Percentiles rank a stretch among this genome's conserved stretches.
Conservation (phyloP, 73 alveolate genomes). For the Paramecium octaurelia region DNA sequence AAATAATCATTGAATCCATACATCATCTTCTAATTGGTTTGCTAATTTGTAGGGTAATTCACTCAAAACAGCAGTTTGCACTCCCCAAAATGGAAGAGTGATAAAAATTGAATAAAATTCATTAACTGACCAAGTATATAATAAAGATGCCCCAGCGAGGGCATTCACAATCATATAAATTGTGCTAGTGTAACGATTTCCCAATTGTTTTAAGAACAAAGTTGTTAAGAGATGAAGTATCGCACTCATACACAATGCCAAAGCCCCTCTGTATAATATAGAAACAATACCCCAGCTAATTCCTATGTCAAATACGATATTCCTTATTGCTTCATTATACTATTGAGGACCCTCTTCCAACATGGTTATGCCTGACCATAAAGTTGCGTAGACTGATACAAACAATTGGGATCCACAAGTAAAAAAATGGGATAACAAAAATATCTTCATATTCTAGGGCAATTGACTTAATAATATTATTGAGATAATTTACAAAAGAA, state of each 20-base stretch:
- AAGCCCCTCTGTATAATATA: conserved; percentile 27
- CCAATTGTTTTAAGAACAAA: not conserved
- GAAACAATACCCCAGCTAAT: conserved; percentile 27
- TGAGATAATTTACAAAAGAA: not conserved
- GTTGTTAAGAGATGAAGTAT: conserved; percentile 34
- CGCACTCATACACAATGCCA: conserved; percentile 49
- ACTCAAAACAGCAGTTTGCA: conserved; percentile 27
- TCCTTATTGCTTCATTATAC: conserved; percentile 20
- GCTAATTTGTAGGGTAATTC: conserved; percentile 43
- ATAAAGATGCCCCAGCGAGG: not conserved
- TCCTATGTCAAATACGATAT: conserved; percentile 20
- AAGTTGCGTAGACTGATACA: conserved; percentile 21
- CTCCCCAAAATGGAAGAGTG: conserved; percentile 36
- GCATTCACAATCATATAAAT: conserved; percentile 11
- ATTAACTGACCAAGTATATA: conserved; percentile 36
- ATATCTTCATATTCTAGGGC: not conserved
- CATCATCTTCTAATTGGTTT: not conserved
- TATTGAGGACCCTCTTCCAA: conserved; percentile 6
- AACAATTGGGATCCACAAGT: conserved; percentile 23
- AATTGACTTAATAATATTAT: not conserved
- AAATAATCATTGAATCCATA: not conserved
- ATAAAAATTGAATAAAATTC: conserved; percentile 39
- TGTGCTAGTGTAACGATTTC: not conserved
- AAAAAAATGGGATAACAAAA: not conserved
- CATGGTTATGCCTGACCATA: conserved; percentile 35